A percentile compares a stretch with the other conserved stretches of the same genome.
Evolutionary conservation across 306 rosid genomes (phyloP).

Genomic region (Senna siamea): DNA sequence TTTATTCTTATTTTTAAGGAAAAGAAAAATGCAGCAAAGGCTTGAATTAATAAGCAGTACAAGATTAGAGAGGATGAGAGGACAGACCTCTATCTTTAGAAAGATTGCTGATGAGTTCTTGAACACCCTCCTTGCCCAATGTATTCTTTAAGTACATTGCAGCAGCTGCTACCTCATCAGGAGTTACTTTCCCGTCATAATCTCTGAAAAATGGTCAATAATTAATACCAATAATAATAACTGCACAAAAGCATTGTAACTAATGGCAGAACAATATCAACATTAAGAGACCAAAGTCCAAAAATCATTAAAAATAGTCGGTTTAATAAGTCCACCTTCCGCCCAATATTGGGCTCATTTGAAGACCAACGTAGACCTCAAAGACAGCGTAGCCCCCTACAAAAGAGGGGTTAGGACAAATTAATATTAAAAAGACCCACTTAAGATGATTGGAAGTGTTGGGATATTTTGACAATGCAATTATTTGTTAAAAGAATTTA

Average conservation of each 20-base stretch:
- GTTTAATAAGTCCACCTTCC: neutral
- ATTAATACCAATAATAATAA: neutral
- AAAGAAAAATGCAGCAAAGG: conserved; percentile 9
- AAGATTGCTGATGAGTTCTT: conserved; percentile 87
- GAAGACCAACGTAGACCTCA: too few relatives aligned
- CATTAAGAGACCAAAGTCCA: neutral
- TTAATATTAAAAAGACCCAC: neutral
- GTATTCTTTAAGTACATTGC: conserved; percentile 89
- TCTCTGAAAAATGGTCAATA: conserved; percentile 60
- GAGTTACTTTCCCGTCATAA: conserved; percentile 93
- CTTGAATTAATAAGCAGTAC: conserved; percentile 10
- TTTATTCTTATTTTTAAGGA: neutral
- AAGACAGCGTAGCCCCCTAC: neutral
- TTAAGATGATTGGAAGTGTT: neutral
- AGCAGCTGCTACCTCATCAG: conserved; percentile 97
- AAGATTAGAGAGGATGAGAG: neutral
- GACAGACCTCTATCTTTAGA: conserved; percentile 82
- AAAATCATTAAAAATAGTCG: neutral
- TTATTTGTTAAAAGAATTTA: too few relatives aligned
- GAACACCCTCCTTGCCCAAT: conserved; percentile 90
- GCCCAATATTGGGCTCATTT: neutral
- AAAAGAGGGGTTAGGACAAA: neutral
- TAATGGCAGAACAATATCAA: neutral
- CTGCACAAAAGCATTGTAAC: conserved; percentile 28
- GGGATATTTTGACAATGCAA: too few relatives aligned